A percentile compares a stretch with the other conserved stretches of the same genome.
Evolutionary conservation across 1,284 basidiomycete genomes (phyloP).

Genomic region (Austropuccinia psidii): DNA sequence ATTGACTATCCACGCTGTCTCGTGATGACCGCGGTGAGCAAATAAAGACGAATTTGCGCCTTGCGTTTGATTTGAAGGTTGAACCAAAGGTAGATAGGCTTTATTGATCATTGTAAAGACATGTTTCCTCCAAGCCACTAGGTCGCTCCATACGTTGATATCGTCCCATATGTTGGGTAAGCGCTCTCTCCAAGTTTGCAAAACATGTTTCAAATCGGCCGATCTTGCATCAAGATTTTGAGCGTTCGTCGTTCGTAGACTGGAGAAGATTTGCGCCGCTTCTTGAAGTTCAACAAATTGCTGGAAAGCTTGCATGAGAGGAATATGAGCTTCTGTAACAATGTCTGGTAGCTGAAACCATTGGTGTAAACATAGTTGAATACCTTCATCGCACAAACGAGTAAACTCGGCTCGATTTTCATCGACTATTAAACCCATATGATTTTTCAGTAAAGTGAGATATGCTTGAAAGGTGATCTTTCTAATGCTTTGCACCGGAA

Average conservation of each 20-base stretch:
- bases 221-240: slow-evolving; percentile 91
- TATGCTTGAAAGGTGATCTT: slow-evolving; percentile 94
- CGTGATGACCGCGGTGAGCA: slow-evolving; percentile 97
- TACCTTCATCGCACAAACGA: slow-evolving; percentile 84
- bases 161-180: slow-evolving; percentile 94
- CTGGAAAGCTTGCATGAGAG: slow-evolving; percentile 94
- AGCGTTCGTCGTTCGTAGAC: slow-evolving; percentile 74
- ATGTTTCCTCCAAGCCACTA: slow-evolving; percentile 95
- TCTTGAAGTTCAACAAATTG: slow-evolving; percentile 98
- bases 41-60: slow-evolving; percentile 61
- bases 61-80: slow-evolving; percentile 51
- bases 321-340: slow-evolving; percentile 84
- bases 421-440: slow-evolving; percentile 43
- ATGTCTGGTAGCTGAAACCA: slow-evolving; percentile 83
- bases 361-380: slow-evolving; percentile 91
- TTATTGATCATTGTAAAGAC: slow-evolving; percentile 89
- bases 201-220: slow-evolving; percentile 86
- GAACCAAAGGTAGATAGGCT: slow-evolving; percentile 84
- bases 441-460: slow-evolving; percentile 63
- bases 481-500: slow-evolving; percentile 80
- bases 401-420: slow-evolving; percentile 59
- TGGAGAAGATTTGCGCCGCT: slow-evolving; percentile 81
- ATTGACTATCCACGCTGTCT: slow-evolving; percentile 99
- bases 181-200: slow-evolving; percentile 94
- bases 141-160: slow-evolving; percentile 96